phyloP scores from a whole-genome alignment of 106 monocot genomes.

The Gastrodia elata region DNA sequence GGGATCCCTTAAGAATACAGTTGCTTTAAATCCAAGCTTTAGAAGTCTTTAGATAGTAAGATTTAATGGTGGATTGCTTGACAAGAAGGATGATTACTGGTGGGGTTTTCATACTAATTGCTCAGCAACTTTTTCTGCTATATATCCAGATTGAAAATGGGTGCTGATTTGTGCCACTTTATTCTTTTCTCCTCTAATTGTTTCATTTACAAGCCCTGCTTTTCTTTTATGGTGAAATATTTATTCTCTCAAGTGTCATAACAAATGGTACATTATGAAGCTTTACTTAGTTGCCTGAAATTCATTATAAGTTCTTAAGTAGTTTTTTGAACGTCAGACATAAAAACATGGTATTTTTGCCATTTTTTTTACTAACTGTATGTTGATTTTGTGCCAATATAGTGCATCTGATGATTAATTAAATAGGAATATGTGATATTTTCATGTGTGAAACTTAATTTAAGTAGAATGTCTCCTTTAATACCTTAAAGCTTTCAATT shows the following conservation, averaged over 20 bases:
- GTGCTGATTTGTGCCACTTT: neutral
- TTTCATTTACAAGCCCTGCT: neutral
- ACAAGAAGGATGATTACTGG: neutral
- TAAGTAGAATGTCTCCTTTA: too few species aligned
- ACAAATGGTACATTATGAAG: neutral
- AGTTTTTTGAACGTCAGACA: neutral
- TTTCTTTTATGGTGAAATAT: neutral
- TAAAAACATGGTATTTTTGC: neutral
- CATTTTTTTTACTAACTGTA: neutral
- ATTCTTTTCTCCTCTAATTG: neutral
- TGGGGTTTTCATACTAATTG: neutral
- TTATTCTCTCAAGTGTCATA: neutral
- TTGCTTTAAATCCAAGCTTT: constrained; percentile 3
- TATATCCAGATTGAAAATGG: neutral
- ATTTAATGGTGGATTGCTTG: neutral
- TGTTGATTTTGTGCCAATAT: neutral
- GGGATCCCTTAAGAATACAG: neutral
- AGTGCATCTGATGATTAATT: too few species aligned
- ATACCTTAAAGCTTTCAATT: neutral
- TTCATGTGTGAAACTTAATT: too few species aligned
- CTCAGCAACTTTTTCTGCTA: neutral
- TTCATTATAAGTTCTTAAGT: neutral
- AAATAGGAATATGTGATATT: too few species aligned
- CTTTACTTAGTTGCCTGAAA: neutral
- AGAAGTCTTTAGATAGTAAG: neutral